phyloP scores from a whole-genome alignment of 805 yeast species.

The Ogataea angusta region DNA sequence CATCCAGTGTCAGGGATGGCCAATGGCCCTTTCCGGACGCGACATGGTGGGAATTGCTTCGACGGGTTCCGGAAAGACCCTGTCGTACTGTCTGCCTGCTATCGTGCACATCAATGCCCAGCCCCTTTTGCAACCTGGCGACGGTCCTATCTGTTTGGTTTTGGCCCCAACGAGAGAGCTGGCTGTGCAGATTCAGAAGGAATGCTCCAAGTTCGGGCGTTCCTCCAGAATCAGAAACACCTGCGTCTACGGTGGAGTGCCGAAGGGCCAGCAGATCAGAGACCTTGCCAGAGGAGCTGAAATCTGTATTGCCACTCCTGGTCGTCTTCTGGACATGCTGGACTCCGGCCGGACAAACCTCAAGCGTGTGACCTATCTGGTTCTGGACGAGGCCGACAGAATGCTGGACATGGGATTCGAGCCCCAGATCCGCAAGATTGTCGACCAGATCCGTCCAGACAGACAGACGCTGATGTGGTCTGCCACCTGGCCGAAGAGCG shows the following conservation, averaged over 20 bases:
- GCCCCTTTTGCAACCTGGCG: constrained; percentile 88
- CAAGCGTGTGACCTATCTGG: constrained; percentile 94
- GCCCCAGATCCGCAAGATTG: constrained; percentile 98
- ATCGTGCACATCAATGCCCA: constrained; percentile 98
- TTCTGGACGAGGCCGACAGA: constrained; percentile 98
- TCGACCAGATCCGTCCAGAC: constrained; percentile 95
- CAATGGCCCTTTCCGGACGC: constrained; percentile 98
- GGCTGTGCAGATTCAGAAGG: constrained; percentile 95
- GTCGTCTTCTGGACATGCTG: constrained; percentile 96
- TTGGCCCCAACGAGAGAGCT: constrained; percentile 98
- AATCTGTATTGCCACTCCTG: constrained; percentile 97
- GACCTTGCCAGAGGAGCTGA: constrained; percentile 94
- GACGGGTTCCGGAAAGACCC: constrained; percentile 98
- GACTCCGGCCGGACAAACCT: constrained; percentile 93
- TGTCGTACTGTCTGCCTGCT: constrained; percentile 94
- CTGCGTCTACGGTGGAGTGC: constrained; percentile 99
- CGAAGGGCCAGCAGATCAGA: constrained; percentile 96
- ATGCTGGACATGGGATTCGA: constrained; percentile 99
- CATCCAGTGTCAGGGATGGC: constrained; percentile 99
- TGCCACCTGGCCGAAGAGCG: constrained; percentile 99
- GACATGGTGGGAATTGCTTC: constrained; percentile 99
- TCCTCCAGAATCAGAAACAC: constrained; percentile 93
- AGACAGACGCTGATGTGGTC: constrained; percentile 99
- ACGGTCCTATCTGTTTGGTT: constrained; percentile 94
- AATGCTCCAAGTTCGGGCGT: constrained; percentile 91